phyloP scores from a whole-genome alignment of 2,329 filamentous ascomycete genomes.

The Fusarium verrucosum region DNA sequence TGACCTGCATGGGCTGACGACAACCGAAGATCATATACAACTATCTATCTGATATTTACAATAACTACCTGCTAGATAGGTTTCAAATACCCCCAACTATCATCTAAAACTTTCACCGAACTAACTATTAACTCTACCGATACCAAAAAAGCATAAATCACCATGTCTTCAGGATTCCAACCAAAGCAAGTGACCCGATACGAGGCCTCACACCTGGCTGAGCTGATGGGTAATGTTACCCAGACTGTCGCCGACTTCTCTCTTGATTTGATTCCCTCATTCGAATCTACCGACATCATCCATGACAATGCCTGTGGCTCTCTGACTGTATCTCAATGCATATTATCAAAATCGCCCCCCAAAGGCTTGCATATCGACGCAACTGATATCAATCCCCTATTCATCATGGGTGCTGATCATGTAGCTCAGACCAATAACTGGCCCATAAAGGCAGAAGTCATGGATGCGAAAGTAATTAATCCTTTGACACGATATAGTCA shows the following conservation, averaged over 20 bases:
- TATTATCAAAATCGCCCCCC: neutral
- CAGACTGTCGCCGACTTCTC: neutral
- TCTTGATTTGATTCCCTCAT: neutral
- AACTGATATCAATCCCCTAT: neutral
- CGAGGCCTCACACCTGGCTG: neutral
- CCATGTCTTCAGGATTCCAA: neutral
- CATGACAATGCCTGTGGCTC: neutral
- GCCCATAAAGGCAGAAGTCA: neutral
- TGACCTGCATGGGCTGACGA: neutral
- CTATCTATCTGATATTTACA: too few relatives aligned
- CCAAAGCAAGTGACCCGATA: neutral
- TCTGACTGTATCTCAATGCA: neutral
- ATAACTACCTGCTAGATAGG: too few relatives aligned
- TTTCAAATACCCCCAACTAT: neutral
- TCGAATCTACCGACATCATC: neutral
- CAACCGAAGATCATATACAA: too few relatives aligned
- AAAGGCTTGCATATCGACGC: neutral
- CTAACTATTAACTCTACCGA: neutral
- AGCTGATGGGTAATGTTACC: neutral
- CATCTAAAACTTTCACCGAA: neutral
- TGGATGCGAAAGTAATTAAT: neutral
- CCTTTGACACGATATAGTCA: rapidly evolving
- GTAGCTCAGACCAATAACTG: neutral
- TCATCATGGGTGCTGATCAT: neutral
- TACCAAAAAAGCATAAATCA: neutral